Conservation (phyloP, 2,329 filamentous ascomycete species). For the Cephalotrichum gorgonifer region DNA sequence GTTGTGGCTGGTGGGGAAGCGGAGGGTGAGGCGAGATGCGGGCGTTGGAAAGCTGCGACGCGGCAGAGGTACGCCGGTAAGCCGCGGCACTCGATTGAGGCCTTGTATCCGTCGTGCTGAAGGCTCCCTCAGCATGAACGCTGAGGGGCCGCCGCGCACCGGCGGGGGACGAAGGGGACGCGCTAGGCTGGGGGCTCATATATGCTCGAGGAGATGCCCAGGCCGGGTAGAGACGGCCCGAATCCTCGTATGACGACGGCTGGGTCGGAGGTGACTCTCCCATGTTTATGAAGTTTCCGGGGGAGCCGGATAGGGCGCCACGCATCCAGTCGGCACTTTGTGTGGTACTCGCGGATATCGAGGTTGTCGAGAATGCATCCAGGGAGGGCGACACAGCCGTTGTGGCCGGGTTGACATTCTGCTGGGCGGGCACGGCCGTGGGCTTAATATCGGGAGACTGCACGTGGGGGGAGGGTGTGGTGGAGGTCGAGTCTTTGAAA, state of each 20-base stretch:
- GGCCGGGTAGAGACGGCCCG: constrained; percentile 29
- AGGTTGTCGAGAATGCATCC: constrained; percentile 36
- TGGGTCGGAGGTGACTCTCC: constrained; percentile 43
- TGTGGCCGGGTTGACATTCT: constrained; percentile 6
- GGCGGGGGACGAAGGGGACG: constrained; percentile 24
- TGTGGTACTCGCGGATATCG: constrained; percentile 36
- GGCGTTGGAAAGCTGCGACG: constrained; percentile 37
- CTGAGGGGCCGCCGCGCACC: constrained; percentile 35
- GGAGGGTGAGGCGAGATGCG: constrained; percentile 46
- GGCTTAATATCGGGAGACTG: constrained; percentile 36
- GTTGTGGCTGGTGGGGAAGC: constrained; percentile 62
- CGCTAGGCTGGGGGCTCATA: constrained; percentile 32
- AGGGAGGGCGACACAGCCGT: constrained; percentile 33
- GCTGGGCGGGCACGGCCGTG: constrained; percentile 17
- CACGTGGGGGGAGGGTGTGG: not conserved
- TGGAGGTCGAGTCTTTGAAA: constrained; percentile 12
- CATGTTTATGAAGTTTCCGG: constrained; percentile 40
- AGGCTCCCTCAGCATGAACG: constrained; percentile 36
- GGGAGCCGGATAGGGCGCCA: constrained; percentile 35
- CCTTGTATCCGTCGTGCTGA: not conserved
- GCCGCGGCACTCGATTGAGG: constrained; percentile 17
- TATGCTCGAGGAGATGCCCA: constrained; percentile 33
- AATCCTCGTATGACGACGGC: constrained; percentile 41
- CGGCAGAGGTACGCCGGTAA: constrained; percentile 35
- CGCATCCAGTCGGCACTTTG: constrained; percentile 37